Evolutionary conservation across 352 stramenopile species (phyloP), one percentile per base, ranked within the genome.

Genomic region (Globisporangium irregulare): DNA sequence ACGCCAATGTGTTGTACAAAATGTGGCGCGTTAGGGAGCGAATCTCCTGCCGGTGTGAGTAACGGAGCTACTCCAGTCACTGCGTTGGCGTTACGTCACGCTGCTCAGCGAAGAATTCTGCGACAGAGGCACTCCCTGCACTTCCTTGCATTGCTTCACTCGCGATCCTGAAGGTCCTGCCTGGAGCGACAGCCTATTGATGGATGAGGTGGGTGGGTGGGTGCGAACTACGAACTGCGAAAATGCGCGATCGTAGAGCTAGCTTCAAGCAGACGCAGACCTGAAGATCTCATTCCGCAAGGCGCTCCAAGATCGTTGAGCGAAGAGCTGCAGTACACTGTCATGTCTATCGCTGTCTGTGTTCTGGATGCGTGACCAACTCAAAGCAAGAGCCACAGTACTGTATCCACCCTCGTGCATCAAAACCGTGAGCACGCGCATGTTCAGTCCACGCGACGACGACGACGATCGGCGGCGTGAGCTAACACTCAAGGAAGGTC

Each of bases 31-130:
- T 8, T 50, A 50, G 20, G 41, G 41, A 50, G 15, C 25, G 32
- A 61, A 48, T 61, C 55, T 29, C 29, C 15, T 34, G 14, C 10
- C 18, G 55, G 14, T 9, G 41, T 61, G 46, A 61, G 29, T 61
- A 32, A 61, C 55, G 18, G 29, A 25, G 32, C 55, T n/a, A 61
- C 55, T 61, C 29, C 55, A 32, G 55, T 61, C 55, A 61, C 55
- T 34, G 22, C 55, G 34, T 29, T n/a, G 41, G 41, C 29, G 29
- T 61, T 61, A 61, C 55, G 55, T 48, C 55, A 61, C 55, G 27
- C 32, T 48, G 32, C 55, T 32, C 41, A 18, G 15, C 7, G 12
- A 50, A 5, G 27, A 29, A 29, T 1, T n/a, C 0, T 32, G 29
- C n/a, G 55, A 29, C 22, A 61, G 29, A 22, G 27, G 27, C 20